A percentile compares a stretch with the other conserved stretches of the same genome.
Conservation (phyloP, 2,329 filamentous ascomycete species). For the Aspergillus novoparasiticus region DNA sequence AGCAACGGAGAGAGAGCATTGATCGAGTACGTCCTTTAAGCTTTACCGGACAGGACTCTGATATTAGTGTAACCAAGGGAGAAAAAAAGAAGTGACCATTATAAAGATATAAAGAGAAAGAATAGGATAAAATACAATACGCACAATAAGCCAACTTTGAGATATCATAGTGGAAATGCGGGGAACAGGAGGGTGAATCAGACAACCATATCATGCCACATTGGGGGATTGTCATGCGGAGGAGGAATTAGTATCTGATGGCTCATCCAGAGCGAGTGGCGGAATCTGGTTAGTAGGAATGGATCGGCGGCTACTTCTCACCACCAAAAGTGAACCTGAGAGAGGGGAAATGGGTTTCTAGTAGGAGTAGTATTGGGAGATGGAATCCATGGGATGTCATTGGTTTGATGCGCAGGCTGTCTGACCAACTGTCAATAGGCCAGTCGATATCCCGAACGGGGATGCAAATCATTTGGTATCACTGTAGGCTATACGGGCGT, state of each 20-base stretch:
- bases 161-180: conserved; percentile 3
- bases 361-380: neutral
- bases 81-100: neutral
- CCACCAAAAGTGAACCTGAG: neutral
- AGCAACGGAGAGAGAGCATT: neutral
- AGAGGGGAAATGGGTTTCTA: neutral
- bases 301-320: neutral
- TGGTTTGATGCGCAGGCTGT: neutral
- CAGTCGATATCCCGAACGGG: neutral
- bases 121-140: neutral
- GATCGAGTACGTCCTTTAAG: neutral
- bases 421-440: neutral
- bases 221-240: conserved; percentile 4
- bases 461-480: neutral
- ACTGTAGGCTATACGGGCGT: neutral
- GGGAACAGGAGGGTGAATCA: conserved; percentile 3
- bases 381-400: neutral
- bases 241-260: neutral
- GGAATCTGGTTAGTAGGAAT: neutral
- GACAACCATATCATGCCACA: conserved; percentile 11
- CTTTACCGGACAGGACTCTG: neutral
- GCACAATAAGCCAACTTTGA: neutral
- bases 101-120: neutral
- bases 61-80: neutral
- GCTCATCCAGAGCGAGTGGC: neutral